These are phyloP conservation scores for Brassica balearica DNA, from an alignment of 441 rosid species.

Conservation along the genomic window DNA sequence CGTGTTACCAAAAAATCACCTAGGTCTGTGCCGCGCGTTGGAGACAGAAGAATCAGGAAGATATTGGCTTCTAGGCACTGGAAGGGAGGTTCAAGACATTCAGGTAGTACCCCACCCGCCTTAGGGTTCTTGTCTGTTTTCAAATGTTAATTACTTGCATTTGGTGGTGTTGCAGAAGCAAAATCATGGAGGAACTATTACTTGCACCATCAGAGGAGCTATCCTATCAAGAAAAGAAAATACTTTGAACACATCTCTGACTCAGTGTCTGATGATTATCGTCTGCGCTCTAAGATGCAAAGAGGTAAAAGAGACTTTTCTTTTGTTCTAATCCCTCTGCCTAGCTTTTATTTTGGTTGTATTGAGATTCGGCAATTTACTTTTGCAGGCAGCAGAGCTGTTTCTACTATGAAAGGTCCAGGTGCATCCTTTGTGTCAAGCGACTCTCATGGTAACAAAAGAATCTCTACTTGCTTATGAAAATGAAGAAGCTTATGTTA, in stretches of 20 bases:
- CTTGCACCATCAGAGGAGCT: constrained; percentile 68
- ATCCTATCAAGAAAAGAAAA: constrained; percentile 86
- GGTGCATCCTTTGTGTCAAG: constrained; percentile 64
- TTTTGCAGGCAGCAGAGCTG: constrained; percentile 55
- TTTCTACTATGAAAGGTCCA: constrained; percentile 57
- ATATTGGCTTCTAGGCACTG: constrained; percentile 88
- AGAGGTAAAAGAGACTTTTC: constrained; percentile 49
- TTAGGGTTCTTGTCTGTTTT: not conserved
- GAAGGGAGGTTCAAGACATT: constrained; percentile 65
- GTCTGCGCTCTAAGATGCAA: constrained; percentile 34
- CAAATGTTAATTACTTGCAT: not conserved
- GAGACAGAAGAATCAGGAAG: constrained; percentile 95
- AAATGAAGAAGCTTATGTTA: constrained; percentile 45
- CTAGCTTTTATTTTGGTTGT: constrained; percentile 17
- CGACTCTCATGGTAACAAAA: constrained; percentile 78
- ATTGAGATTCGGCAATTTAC: constrained; percentile 18
- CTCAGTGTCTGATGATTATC: constrained; percentile 57
- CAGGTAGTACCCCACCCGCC: constrained; percentile 24
- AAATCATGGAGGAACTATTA: constrained; percentile 64
- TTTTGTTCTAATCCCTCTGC: constrained; percentile 36
- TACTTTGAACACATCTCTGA: constrained; percentile 57
- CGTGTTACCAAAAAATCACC: constrained; percentile 56
- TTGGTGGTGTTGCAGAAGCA: constrained; percentile 49
- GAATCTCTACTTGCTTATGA: constrained; percentile 37
- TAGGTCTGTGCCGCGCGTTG: constrained; percentile 71